A percentile compares a stretch with the other conserved stretches of the same genome.
These are phyloP conservation scores for Pseudogymnoascus sp. DNA, from an alignment of 2,329 filamentous ascomycete genomes.

Conservation along the genomic window DNA sequence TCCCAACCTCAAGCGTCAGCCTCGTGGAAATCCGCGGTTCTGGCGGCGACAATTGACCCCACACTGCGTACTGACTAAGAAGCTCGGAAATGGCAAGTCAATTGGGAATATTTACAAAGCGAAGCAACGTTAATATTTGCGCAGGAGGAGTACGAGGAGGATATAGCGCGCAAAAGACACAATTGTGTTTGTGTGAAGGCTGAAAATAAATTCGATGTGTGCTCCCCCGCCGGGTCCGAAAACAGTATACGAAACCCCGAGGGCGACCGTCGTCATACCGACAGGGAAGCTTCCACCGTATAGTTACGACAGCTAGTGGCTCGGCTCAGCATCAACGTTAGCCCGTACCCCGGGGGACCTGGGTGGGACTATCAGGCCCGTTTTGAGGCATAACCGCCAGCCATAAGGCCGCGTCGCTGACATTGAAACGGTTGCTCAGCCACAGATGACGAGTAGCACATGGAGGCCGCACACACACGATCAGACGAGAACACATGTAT, in stretches of 20 bases:
- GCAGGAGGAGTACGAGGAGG: neutral
- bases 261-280: slow-evolving; percentile 1
- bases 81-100: neutral
- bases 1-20: neutral
- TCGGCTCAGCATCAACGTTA: slow-evolving; percentile 1
- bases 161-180: neutral
- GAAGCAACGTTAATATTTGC: neutral
- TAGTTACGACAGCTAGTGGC: neutral
- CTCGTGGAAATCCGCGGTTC: neutral
- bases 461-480: neutral
- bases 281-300: neutral
- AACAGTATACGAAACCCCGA: slow-evolving; percentile 2
- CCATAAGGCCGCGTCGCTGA: neutral
- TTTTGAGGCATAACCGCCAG: slow-evolving; percentile 6
- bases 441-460: slow-evolving; percentile 4
- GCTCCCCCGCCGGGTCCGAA: slow-evolving; percentile 5
- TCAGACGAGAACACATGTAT: neutral
- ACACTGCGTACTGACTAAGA: neutral
- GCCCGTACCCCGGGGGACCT: neutral
- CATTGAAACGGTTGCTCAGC: slow-evolving; percentile 2
- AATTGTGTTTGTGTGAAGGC: slow-evolving; percentile 3
- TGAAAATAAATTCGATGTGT: neutral
- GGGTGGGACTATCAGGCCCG: neutral
- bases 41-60: neutral
- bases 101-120: neutral